Percentiles rank a stretch among this genome's conserved stretches.
phyloP scores from a whole-genome alignment of 106 monocot genomes.

The Platanthera guangdongensis region DNA sequence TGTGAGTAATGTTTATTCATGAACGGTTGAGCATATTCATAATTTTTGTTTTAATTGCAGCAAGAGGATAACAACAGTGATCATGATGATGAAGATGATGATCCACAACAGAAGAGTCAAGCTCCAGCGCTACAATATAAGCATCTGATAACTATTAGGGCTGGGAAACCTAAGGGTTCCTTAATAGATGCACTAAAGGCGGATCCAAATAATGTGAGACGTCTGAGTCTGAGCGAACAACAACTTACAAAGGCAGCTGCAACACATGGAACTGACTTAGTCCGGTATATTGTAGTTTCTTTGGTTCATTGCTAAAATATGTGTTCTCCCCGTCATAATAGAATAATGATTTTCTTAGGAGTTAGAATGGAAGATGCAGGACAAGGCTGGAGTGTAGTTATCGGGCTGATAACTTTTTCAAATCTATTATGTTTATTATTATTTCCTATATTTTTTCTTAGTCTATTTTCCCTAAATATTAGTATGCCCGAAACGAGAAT shows the following conservation, averaged over 20 bases:
- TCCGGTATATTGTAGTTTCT: slow-evolving; percentile 21
- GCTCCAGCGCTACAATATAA: slow-evolving; percentile 32
- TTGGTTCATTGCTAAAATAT: background rate
- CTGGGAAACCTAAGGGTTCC: slow-evolving; percentile 50
- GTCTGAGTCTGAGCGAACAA: slow-evolving; percentile 72
- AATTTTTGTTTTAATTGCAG: background rate
- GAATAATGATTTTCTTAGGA: background rate
- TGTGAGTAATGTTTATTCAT: background rate
- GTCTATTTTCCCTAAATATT: background rate
- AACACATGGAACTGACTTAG: slow-evolving; percentile 24
- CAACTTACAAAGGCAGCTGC: slow-evolving; percentile 34
- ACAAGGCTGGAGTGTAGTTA: too few species aligned
- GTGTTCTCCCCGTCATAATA: background rate
- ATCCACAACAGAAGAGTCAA: slow-evolving; percentile 20
- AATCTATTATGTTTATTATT: background rate
- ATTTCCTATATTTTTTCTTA: background rate
- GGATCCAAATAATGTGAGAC: slow-evolving; percentile 52
- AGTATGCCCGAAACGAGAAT: background rate
- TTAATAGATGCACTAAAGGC: slow-evolving; percentile 30
- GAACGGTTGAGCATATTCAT: background rate
- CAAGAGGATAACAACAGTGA: slow-evolving; percentile 11
- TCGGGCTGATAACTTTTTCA: too few species aligned
- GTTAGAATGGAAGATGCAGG: background rate
- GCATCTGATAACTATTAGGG: slow-evolving; percentile 53
- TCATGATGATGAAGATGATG: slow-evolving; percentile 26